Base-by-base conservation (phyloP, 768 basidiomycete genomes). In the Dacryopinax spathularia region DNA sequence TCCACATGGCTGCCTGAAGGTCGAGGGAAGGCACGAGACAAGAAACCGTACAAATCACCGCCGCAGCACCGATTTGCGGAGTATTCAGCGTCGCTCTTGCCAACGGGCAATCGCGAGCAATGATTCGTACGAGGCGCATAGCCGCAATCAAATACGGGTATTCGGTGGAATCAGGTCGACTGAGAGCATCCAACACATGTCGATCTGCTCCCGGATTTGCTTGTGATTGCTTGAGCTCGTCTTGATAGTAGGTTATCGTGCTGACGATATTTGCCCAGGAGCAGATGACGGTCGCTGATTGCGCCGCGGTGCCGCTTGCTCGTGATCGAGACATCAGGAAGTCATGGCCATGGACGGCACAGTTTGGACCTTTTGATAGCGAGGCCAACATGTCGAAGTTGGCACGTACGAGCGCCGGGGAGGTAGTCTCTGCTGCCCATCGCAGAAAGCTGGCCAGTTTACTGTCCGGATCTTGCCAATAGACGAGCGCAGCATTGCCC, bases 321-420 rank as follows among this genome's bases (percentile, higher is more conserved):
- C 29, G 66, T 1, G 83, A 82, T n/a, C 85, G 87, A 35, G 86
- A 77, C 16, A 85, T 86, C 72, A 96, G 81, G 73, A 94, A 93
- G 72, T 93, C 92, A 76, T 91, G 91, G 0, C 89, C 87, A 12
- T 89, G 77, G 69, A 91, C 88, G 68, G 89, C 90, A 69, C 89
- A 89, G 68, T 87, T 85, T 64, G 87, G 85, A 0, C 92, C 92
- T 61, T 87, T 86, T 1, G 90, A 82, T 29, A 94, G 78, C 22
- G 93, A 90, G 7, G 82, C 78, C 33, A 96, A 76, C 93, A 94
- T 94, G 68, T 94, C 89, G 71, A 91, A 92, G 61, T 92, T 73
- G 0, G 89, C 88, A 67, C 84, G 85, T 37, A 86, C 79, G 83
- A 91, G 85, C 1, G 82, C 81, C 5, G 81, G 70, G 65, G 91